A percentile compares a stretch with the other conserved stretches of the same genome.
Conservation (phyloP, 169 alveolate species). For the Pseudocohnilembus persalinus region DNA sequence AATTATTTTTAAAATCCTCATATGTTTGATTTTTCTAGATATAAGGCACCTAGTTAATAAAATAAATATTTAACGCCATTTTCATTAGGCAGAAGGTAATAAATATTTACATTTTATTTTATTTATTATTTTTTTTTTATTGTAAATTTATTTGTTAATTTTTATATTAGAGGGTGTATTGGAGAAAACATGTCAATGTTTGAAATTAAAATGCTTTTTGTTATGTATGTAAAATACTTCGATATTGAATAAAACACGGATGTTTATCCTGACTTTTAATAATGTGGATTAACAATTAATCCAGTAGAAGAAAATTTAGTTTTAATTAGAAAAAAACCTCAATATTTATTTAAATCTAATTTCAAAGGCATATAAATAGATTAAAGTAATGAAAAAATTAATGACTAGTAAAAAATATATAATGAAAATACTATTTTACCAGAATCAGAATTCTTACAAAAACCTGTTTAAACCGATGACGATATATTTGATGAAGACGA, state of each 20-base stretch:
- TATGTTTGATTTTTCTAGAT: not conserved
- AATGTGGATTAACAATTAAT: not conserved
- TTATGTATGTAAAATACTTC: not conserved
- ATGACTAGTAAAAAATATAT: not conserved
- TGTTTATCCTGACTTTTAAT: not conserved
- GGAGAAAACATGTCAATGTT: not conserved
- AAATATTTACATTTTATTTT: no score
- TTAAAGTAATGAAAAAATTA: not conserved
- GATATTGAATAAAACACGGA: not conserved
- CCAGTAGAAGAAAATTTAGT: not conserved
- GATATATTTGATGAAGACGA: not conserved
- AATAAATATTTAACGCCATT: not conserved
- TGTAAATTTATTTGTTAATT: no score
- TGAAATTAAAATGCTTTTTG: not conserved
- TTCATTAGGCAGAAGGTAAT: not conserved
- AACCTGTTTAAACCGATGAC: not conserved
- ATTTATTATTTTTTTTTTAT: no score
- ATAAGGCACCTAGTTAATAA: not conserved
- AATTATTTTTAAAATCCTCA: not conserved
- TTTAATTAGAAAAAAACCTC: not conserved
- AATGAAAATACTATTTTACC: not conserved
- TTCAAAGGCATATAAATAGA: not conserved
- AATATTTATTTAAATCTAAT: not conserved
- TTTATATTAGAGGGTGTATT: not conserved
- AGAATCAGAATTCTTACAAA: not conserved